These are phyloP conservation scores for Lepraria neglecta DNA, from an alignment of 495 filamentous ascomycete species.

Conservation along the genomic window DNA sequence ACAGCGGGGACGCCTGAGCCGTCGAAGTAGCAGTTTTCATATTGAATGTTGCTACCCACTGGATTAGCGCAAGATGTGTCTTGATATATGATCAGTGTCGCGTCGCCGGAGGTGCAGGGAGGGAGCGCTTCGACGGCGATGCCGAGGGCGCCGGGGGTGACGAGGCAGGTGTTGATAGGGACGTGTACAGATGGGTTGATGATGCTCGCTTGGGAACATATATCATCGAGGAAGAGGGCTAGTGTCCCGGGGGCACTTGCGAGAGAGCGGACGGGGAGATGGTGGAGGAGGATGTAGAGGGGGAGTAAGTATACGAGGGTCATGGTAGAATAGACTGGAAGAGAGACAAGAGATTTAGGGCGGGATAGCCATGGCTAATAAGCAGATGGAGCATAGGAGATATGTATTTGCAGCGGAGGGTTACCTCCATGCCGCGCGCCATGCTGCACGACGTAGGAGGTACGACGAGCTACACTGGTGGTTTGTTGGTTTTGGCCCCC, in stretches of 20 bases:
- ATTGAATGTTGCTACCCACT: background rate
- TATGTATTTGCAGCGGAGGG: background rate
- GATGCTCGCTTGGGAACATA: background rate
- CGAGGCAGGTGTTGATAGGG: constrained; percentile 11
- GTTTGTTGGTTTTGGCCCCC: background rate
- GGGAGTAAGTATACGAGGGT: background rate
- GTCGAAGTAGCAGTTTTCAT: background rate
- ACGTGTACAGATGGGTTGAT: constrained; percentile 12
- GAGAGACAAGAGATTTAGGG: background rate
- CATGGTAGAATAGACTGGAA: background rate
- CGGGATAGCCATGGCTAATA: background rate
- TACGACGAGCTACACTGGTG: background rate
- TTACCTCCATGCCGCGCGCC: background rate
- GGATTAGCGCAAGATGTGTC: constrained; percentile 13
- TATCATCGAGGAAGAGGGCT: background rate
- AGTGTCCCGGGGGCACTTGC: background rate
- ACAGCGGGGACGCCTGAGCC: background rate
- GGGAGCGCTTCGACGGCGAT: constrained; percentile 4
- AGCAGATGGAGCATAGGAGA: background rate
- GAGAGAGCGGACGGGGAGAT: background rate
- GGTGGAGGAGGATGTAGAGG: background rate
- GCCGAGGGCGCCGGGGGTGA: constrained; percentile 1
- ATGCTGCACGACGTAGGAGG: background rate
- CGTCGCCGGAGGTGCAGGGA: constrained; percentile 6
- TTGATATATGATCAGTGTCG: constrained; percentile 6